Conservation (phyloP, 2,329 filamentous ascomycete species). For the Coleophoma eucalyptorum region DNA sequence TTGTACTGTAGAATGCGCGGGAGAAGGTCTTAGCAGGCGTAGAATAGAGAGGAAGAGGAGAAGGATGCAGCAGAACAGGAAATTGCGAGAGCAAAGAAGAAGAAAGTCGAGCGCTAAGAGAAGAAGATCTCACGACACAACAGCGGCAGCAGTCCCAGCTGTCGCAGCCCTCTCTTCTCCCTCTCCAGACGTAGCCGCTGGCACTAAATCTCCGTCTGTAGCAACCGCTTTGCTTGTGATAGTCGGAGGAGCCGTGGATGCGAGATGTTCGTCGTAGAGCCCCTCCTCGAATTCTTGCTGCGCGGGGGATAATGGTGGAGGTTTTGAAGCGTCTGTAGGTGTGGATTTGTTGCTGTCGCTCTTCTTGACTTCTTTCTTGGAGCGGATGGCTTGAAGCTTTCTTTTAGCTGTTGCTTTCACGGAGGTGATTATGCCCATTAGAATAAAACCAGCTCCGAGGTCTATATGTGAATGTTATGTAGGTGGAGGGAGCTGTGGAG, state of each 20-base stretch:
- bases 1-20: neutral
- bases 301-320: slow-evolving; percentile 11
- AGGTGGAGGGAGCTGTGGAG: neutral
- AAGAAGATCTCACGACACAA: neutral
- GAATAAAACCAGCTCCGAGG: neutral
- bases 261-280: slow-evolving; percentile 13
- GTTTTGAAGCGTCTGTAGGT: neutral
- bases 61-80: too few relatives aligned
- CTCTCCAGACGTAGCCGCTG: neutral
- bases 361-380: slow-evolving; percentile 1
- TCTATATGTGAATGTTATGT: too few relatives aligned
- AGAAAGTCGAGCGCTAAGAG: too few relatives aligned
- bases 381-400: neutral
- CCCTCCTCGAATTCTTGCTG: slow-evolving; percentile 8
- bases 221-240: neutral
- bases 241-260: slow-evolving; percentile 4
- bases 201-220: too few relatives aligned
- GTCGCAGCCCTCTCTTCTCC: neutral
- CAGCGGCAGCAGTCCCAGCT: neutral
- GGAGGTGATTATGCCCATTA: slow-evolving; percentile 17
- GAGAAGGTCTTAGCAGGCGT: too few relatives aligned
- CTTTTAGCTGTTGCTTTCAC: slow-evolving; percentile 3
- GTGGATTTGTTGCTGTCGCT: slow-evolving; percentile 1
- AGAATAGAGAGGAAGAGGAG: too few relatives aligned
- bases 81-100: too few relatives aligned